Evolutionary conservation across 306 rosid genomes (phyloP), one percentile per base, ranked within the genome.

Genomic region (Hippophae gyantsensis): DNA sequence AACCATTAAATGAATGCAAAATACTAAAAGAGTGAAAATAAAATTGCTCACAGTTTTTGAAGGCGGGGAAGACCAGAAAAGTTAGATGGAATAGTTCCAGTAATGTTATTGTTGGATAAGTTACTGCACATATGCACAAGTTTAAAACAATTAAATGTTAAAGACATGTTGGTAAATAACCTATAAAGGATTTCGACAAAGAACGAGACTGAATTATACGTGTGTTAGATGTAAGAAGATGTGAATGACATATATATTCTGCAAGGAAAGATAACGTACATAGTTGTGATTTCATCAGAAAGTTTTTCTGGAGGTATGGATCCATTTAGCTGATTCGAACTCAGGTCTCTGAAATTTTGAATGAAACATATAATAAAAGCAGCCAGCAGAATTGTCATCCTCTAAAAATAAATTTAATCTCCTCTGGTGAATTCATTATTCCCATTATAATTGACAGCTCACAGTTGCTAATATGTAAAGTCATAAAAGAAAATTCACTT

Each of bases 261-360:
- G 38, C 38, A 32, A 38, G 6, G 9, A 50, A 14, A 5, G 43
- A 40, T 63, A 5, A 54, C 69, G 2, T 53, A 64, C 69, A 54
- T 64, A 8, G 69, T 64, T 7, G 69, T 64, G 45, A 64, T 55
- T 23, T 38, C n/a, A 25, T 45, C 38, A 3, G 61, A 54, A 32
- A 64, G 61, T 61, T 43, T 54, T 32, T 64, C 45, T 54, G 69
- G 44, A 43, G 69, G 69, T 54, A 64, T 27, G 13, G 26, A 43
- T 64, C 69, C 69, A 63, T 38, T 63, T 9, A 63, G 59, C 25
- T 43, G n/a, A 44, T 63, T 63, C 7, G 58, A 63, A 40, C 69
- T 55, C 12, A 64, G 69, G 46, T 54, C 69, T 45, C 69, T 64
- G 54, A 27, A 11, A 9, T 32, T 32, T 32, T 32, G 38, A 32